Evolutionary conservation across 495 filamentous ascomycete species (phyloP), one percentile per base, ranked within the genome.

Genomic region (Xylaria intraflava): DNA sequence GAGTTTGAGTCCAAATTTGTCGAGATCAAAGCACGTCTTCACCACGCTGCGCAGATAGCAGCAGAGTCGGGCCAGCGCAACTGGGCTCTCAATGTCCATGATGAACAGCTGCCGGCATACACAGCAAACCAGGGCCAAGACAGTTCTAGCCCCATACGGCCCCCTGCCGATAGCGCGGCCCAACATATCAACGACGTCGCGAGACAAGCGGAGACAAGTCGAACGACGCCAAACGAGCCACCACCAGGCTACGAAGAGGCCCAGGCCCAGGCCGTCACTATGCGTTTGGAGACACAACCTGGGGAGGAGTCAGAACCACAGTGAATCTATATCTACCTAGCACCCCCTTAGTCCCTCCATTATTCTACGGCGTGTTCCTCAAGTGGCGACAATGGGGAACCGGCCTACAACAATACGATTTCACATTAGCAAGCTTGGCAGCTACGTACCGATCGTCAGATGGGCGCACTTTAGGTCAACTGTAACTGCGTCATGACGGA

Each of bases 231-330:
- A 0, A 72, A 80, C 53, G 93, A 92, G 54, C 90, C 91, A 14
- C 93, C 93, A 27, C 93, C 93, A 30, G 88, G 88, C 31, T 98
- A 98, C 67, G 88, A 96, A 63, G 90, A 95, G 64, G 88, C 85
- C 26, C 93, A 96, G 68, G 78, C 82, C 51, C 82, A 86, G 55
- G 89, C 86, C 55, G 75, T 96, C n/a, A 65, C 57, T 41, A 72
- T 69, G 40, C 69, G 65, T 31, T 68, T 78, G 22, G 78, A 79
- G 40, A 66, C 78, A 53, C 69, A 69, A 14, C 58, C 70, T 67
- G 62, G 75, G 16, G 67, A 74, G 36, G 74, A 72, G 43, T 73
- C 70, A 19, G 75, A 79, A 51, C 63, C 72, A 38, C 62, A 67
- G 26, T 69, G 57, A 69, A 43, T 35, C 31, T 46, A n/a, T 19